Base-by-base conservation (phyloP, 306 rosid species). In the Trifolium dubium region DNA sequence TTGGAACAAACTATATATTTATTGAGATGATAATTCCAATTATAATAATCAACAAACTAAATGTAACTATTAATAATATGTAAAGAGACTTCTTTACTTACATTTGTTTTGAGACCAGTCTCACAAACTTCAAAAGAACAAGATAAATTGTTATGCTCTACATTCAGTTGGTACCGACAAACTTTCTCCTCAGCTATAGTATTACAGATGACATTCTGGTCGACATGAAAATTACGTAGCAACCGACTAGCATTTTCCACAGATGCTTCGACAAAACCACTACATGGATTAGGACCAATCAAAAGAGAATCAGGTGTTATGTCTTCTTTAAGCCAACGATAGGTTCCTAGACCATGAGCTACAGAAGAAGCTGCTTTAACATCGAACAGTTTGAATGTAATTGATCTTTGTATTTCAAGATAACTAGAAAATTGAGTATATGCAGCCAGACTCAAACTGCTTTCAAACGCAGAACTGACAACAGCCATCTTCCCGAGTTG, bases 301-400 rank as follows among this genome's bases (percentile, higher is more conserved):
- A 78, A 85, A 67, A 80, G 86, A 79, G 96, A 87, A 79, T 73
- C 63, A 71, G 63, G 56, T 2, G 95, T 71, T 46, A 88, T 82
- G 81, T 91, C 98, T 80, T 94, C 96, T 82, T 91, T 84, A 51
- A 91, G 88, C 98, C 98, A 94, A 14, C 84, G 67, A 72, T 86
- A 94, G 55, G 98, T 91, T 83, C 98, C 98, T 47, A 94, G 86
- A 66, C 97, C 98, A 82, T 94, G 98, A 29, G 91, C 92, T 58
- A 89, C 79, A 46, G 92, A 79, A 77, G 88, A 82, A 67, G 67
- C 74, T 11, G 7, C 75, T 76, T 58, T 47, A 79, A 50, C 67
- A 73, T 83, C 67, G 77, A 86, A 82, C 60, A 73, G 37, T 63
- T 80, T 63, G 62, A 81, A 73, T 67, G 76, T 77, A 47, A 76